Conservation (phyloP, 768 basidiomycete species). For the Boletus coccyginus region DNA sequence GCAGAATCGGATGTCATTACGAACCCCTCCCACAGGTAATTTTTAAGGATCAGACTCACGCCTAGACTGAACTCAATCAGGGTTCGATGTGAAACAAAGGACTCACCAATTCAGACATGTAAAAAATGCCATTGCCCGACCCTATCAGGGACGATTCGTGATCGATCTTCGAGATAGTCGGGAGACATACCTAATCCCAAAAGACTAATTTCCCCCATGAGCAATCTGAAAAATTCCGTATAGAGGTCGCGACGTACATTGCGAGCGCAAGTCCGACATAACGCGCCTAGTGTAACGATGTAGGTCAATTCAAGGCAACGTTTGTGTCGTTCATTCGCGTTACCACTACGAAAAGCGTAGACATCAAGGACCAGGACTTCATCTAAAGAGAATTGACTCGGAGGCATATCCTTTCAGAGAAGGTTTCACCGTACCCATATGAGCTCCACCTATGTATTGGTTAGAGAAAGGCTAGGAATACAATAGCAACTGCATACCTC, state of each 20-base stretch:
- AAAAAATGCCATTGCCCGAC: neutral
- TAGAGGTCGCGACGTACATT: conserved; percentile 1
- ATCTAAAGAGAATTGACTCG: neutral
- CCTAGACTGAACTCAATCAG: neutral
- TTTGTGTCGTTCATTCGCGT: neutral
- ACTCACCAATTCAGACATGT: conserved; percentile 1
- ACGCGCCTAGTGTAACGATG: neutral
- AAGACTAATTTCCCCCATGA: neutral
- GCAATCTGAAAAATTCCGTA: neutral
- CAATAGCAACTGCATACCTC: neutral
- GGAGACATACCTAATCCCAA: neutral
- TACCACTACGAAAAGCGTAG: conserved; percentile 13
- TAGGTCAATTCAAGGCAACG: neutral
- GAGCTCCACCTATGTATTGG: neutral
- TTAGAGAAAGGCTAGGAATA: neutral
- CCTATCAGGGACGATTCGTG: neutral
- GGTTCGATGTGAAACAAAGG: neutral
- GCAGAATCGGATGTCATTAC: neutral
- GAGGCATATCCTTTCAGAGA: neutral
- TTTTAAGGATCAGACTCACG: neutral
- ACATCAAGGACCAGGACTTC: conserved; percentile 9
- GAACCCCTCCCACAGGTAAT: neutral
- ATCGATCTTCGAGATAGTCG: neutral
- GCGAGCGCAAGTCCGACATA: conserved; percentile 7
- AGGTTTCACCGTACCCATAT: conserved; percentile 10